These are phyloP conservation scores for Pestalotiopsis sp. DNA, from an alignment of 2,329 filamentous ascomycete species.

Conservation along the genomic window DNA sequence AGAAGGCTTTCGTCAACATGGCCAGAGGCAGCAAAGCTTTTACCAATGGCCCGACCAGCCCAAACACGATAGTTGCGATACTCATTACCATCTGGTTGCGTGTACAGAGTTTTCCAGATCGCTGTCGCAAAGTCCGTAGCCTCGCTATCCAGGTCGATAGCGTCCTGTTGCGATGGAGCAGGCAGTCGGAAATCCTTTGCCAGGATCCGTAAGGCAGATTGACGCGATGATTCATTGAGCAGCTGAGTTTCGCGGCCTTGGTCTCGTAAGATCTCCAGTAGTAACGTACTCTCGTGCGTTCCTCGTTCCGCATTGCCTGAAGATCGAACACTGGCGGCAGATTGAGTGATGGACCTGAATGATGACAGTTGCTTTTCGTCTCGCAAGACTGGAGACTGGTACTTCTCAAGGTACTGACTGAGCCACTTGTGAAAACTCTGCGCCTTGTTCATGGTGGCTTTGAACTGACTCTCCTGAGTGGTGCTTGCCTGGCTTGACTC, in stretches of 20 bases:
- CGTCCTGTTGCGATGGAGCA: constrained; percentile 60
- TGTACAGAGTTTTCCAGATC: constrained; percentile 76
- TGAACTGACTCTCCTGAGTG: constrained; percentile 83
- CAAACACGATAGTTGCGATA: constrained; percentile 81
- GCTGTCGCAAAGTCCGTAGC: constrained; percentile 65
- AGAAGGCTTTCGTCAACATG: constrained; percentile 63
- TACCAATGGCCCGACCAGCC: constrained; percentile 83
- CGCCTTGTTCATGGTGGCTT: constrained; percentile 75
- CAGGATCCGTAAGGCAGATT: constrained; percentile 72
- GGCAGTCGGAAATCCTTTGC: constrained; percentile 74
- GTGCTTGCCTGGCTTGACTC: constrained; percentile 76
- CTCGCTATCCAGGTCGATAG: constrained; percentile 68
- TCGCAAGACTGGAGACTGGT: constrained; percentile 56
- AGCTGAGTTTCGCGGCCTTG: constrained; percentile 63
- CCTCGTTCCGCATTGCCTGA: constrained; percentile 71
- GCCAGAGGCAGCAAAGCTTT: constrained; percentile 79
- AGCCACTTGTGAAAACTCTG: constrained; percentile 81
- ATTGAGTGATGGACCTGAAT: constrained; percentile 69
- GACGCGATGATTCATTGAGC: constrained; percentile 70
- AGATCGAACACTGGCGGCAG: constrained; percentile 68
- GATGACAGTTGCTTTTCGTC: constrained; percentile 52
- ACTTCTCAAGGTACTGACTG: constrained; percentile 66
- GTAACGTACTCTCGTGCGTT: constrained; percentile 76
- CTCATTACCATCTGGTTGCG: constrained; percentile 62
- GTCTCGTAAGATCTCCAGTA: constrained; percentile 81